Base-by-base conservation (phyloP, 164 flowering plant genomes). In the Chimonanthus salicifolius region DNA sequence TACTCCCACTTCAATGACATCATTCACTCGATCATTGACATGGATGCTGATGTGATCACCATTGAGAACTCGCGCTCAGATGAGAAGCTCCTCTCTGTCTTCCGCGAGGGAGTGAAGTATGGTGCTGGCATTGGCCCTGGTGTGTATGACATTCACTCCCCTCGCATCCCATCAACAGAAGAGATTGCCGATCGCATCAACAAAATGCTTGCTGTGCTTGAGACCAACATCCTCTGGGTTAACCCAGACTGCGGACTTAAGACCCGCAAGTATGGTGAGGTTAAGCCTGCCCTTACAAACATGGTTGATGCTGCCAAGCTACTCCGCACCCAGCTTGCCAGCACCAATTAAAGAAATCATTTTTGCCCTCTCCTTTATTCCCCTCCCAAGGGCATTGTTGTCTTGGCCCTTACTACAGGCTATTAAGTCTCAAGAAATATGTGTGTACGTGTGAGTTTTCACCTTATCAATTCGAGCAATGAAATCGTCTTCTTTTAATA, bases 51-150 rank as follows among this genome's bases (percentile, higher is more conserved):
- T 83, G 98, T 94, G 70, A 88, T 94, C 85, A 92, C 97, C 62
- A 91, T 94, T 58, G 97, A 94, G 92, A 92, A 94, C 90, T 94
- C 98, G 13, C 83, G 97, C 5, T 92, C 97, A 5, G 97, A 92
- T 67, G 97, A 92, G 88, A 92, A 94, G 88, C 98, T 92, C 11
- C 89, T 94, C 58, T 92, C 97, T 0, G 98, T 92, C 51, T 92
- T 94, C 97, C 92, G 92, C 5, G 98, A 92, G 81, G 98, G 98
- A 67, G 94, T 92, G 62, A 91, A 87, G 81, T 94, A 90, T 62
- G 97, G 94, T 78, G 94, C 97, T 73, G 98, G 98, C 49, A 94
- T 94, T 70, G 98, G 98, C 66, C 98, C 98, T 47, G 97, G 98
- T 50, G 97, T 92, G 5, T 92, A 94, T 50, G 98, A 92, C 81